These are phyloP conservation scores for Schwanniomyces sp. DNA, from an alignment of 805 yeast genomes.

Conservation along the genomic window DNA sequence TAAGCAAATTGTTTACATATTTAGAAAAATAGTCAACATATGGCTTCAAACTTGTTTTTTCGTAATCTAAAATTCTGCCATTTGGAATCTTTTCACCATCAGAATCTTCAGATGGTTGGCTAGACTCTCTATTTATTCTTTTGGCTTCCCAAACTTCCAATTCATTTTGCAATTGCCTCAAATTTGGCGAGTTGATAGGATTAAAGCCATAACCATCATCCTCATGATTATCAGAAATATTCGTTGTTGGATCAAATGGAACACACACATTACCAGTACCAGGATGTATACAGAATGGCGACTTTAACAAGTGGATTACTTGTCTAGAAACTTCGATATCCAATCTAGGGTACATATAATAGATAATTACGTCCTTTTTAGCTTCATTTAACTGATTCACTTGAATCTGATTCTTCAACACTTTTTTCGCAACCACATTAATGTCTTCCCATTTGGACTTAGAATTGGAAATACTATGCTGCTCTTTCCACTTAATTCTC, in stretches of 20 bases:
- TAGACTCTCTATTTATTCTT: conserved; percentile 25
- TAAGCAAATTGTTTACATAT: conserved; percentile 57
- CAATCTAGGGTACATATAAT: conserved; percentile 83
- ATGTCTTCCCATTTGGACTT: conserved; percentile 82
- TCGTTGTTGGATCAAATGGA: conserved; percentile 61
- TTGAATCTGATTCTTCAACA: conserved; percentile 45
- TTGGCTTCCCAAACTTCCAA: conserved; percentile 50
- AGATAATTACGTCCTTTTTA: conserved; percentile 77
- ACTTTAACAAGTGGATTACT: conserved; percentile 86
- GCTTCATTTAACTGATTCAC: conserved; percentile 59
- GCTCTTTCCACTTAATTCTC: conserved; percentile 54
- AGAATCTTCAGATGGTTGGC: conserved; percentile 21
- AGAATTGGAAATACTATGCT: conserved; percentile 35
- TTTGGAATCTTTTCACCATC: conserved; percentile 15
- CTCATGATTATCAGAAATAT: conserved; percentile 28
- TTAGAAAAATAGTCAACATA: conserved; percentile 65
- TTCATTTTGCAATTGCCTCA: conserved; percentile 63
- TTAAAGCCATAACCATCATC: conserved; percentile 58
- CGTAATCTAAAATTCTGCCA: conserved; percentile 45
- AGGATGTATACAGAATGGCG: conserved; percentile 97
- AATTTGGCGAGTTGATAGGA: conserved; percentile 78
- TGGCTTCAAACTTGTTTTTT: conserved; percentile 68
- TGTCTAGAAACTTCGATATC: conserved; percentile 92
- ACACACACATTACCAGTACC: conserved; percentile 95
- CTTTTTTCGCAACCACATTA: conserved; percentile 48